These are phyloP conservation scores for Brettanomyces bruxellensis DNA, from an alignment of 805 yeast genomes.

Conservation along the genomic window DNA sequence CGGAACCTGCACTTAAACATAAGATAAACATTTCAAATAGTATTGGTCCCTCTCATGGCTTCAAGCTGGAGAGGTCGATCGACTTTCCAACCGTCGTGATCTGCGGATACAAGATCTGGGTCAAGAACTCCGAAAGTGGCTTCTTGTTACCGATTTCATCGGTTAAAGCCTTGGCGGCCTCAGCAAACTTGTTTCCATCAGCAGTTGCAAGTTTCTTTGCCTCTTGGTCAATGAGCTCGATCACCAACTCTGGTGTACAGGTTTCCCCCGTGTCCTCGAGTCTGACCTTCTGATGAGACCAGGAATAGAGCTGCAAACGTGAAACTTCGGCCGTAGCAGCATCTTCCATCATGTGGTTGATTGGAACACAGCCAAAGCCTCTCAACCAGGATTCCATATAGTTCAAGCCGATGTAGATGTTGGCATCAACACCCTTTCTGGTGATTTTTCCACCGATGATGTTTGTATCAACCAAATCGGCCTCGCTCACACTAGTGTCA, in stretches of 20 bases:
- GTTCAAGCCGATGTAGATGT: constrained; percentile 66
- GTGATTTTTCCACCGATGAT: constrained; percentile 60
- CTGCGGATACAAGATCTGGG: constrained; percentile 69
- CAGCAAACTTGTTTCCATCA: constrained; percentile 55
- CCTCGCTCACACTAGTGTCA: constrained; percentile 33
- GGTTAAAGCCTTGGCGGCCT: constrained; percentile 62
- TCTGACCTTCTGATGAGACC: constrained; percentile 66
- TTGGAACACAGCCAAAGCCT: constrained; percentile 80
- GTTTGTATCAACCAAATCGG: constrained; percentile 53
- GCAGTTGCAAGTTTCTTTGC: constrained; percentile 44
- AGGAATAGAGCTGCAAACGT: constrained; percentile 72
- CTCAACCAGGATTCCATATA: constrained; percentile 84
- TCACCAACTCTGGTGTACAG: constrained; percentile 53
- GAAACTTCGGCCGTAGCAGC: constrained; percentile 89
- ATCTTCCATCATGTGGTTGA: constrained; percentile 80
- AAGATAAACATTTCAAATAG: no score
- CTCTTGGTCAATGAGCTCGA: constrained; percentile 50
- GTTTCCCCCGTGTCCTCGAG: constrained; percentile 48
- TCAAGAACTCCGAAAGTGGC: constrained; percentile 67
- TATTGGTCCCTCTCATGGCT: constrained; percentile 5
- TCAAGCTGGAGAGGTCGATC: constrained; percentile 24
- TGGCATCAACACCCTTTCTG: constrained; percentile 59
- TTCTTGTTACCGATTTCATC: constrained; percentile 62
- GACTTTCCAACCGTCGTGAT: constrained; percentile 39
- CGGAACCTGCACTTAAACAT: no score